Conservation (phyloP, 805 yeast genomes). For the Candida taoyuanica region DNA sequence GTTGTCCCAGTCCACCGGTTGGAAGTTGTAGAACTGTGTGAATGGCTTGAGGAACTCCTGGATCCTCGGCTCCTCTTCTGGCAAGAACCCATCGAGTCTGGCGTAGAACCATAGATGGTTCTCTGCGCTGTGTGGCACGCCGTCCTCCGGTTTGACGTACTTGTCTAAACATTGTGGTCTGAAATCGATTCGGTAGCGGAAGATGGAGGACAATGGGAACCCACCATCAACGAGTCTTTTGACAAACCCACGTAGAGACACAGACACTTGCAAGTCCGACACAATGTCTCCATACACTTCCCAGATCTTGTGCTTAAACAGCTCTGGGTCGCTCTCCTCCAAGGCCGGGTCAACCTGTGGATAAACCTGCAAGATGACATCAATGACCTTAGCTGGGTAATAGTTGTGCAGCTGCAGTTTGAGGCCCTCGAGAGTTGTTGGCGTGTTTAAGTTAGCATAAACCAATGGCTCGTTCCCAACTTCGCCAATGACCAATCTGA, state of each 20-base stretch:
- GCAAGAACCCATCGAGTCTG: conserved; percentile 21
- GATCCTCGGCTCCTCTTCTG: conserved; percentile 27
- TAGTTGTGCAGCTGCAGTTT: conserved; percentile 14
- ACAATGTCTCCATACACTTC: conserved; percentile 33
- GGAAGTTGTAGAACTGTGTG: conserved; percentile 27
- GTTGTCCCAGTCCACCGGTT: conserved; percentile 17
- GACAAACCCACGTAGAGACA: conserved; percentile 33
- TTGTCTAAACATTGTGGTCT: conserved; percentile 26
- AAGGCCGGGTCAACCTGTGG: conserved; percentile 14
- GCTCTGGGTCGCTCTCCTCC: conserved; percentile 13
- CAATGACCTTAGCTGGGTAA: conserved; percentile 29
- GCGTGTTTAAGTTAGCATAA: conserved; percentile 31
- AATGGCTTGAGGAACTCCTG: conserved; percentile 31
- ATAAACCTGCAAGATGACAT: conserved; percentile 25
- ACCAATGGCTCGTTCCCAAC: conserved; percentile 31
- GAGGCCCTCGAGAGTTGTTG: conserved; percentile 31
- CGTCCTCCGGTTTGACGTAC: conserved; percentile 17
- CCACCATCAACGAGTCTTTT: conserved; percentile 22
- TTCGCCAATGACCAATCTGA: conserved; percentile 31
- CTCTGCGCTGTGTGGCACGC: conserved; percentile 13
- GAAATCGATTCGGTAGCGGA: conserved; percentile 30
- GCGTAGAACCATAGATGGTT: conserved; percentile 15
- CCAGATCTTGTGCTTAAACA: conserved; percentile 18
- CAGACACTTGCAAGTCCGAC: conserved; percentile 36
- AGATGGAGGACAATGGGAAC: conserved; percentile 26